Evolutionary conservation across 2,329 filamentous ascomycete species (phyloP).

Genomic region (Botrytis squamosa): DNA sequence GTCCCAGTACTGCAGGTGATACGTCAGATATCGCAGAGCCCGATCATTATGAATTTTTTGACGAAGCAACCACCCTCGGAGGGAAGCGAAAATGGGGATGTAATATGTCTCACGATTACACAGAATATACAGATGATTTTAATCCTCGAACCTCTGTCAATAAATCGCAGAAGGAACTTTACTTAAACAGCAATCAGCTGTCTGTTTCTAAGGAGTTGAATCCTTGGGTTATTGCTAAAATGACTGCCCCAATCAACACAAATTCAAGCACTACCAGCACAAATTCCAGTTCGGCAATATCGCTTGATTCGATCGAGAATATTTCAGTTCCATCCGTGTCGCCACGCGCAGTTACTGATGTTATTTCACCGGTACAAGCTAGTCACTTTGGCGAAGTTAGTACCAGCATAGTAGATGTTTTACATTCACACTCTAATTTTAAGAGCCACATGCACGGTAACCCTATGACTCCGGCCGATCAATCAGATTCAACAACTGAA

Average conservation of each 20-base stretch:
- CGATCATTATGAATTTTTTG: neutral
- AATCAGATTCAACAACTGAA: neutral
- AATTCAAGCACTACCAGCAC: neutral
- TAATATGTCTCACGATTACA: slow-evolving; percentile 48
- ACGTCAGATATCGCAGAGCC: neutral
- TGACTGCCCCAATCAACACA: slow-evolving; percentile 33
- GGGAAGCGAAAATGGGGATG: slow-evolving; percentile 40
- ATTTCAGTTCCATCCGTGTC: neutral
- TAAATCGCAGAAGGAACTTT: neutral
- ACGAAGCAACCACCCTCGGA: neutral
- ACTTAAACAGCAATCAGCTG: neutral
- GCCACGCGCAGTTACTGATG: neutral
- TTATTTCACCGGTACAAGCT: neutral
- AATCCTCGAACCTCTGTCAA: neutral
- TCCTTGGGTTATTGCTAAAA: slow-evolving; percentile 45
- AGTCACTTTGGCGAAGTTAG: neutral
- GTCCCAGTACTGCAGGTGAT: neutral
- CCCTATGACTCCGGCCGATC: neutral
- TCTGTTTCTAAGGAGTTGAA: slow-evolving; percentile 34
- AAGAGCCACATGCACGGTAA: neutral
- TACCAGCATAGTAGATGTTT: neutral
- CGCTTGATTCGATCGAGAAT: neutral
- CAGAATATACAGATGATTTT: slow-evolving; percentile 43
- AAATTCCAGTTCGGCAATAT: slow-evolving; percentile 1
- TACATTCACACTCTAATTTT: slow-evolving; percentile 4